Percentiles rank a stretch among this genome's conserved stretches.
These are phyloP conservation scores for Hordeum marinum DNA, from an alignment of 176 grass and related monocot species.

Conservation along the genomic window DNA sequence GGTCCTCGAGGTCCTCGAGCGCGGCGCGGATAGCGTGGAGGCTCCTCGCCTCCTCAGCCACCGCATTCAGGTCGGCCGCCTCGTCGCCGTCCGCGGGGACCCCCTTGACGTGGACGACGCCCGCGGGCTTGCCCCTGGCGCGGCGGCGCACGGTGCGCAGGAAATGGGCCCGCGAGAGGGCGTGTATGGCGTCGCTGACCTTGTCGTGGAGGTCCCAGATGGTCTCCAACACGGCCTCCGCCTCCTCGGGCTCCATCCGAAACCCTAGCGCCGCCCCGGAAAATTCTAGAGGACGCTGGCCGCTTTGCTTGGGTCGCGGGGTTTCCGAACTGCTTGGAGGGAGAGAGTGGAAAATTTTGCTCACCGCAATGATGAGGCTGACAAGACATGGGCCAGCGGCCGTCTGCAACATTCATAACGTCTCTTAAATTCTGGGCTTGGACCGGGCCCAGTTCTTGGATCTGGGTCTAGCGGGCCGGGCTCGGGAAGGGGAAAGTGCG, in stretches of 20 bases:
- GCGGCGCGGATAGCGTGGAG: constrained; percentile 78
- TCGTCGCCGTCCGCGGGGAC: constrained; percentile 5
- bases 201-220: constrained; percentile 97
- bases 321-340: constrained; percentile 33
- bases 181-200: constrained; percentile 88
- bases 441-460: neutral
- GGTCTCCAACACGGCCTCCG: constrained; percentile 69
- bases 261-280: constrained; percentile 26
- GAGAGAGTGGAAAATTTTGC: constrained; percentile 14
- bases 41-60: constrained; percentile 80
- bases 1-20: constrained; percentile 90
- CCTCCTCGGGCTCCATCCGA: constrained; percentile 61
- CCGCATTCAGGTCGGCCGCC: neutral
- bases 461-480: neutral
- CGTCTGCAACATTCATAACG: neutral
- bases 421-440: neutral
- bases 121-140: constrained; percentile 10
- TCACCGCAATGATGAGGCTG: neutral
- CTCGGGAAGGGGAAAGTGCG: neutral
- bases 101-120: constrained; percentile 57
- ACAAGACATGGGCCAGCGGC: neutral
- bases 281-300: constrained; percentile 14
- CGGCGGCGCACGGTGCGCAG: constrained; percentile 52
- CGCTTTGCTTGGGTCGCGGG: neutral
- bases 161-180: constrained; percentile 74